Evolutionary conservation across 768 basidiomycete genomes (phyloP), one percentile per base, ranked within the genome.

Genomic region (Leccinum barrowsii): DNA sequence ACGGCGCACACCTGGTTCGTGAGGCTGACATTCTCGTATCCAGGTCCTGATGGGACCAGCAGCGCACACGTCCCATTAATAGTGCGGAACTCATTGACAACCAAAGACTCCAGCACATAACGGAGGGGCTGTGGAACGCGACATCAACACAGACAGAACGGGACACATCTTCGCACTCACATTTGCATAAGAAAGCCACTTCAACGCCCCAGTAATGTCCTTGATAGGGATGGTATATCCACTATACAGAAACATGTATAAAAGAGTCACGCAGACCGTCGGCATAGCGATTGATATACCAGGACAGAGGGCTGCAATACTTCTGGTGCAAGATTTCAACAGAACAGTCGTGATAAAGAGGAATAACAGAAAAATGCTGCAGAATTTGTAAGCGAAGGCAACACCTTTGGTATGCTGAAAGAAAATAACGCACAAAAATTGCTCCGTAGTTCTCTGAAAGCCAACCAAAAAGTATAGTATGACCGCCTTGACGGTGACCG

Each of bases 261-360:
- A 67, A 35, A 77, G 68, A 55, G 70, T 55, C 56, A 79, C 44
- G 5, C 67, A 73, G 0, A 73, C 65, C 1, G 70, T 42, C 3
- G 74, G 66, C 47, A 73, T 56, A 7, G 87, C 86, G 0, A 81
- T 78, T 0, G 85, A 79, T 47, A 82, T 80, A 17, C 74, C 71
- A 35, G 75, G 74, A 65, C 85, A 84, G 15, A 75, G 75, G 0
- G 86, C 83, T 1, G 86, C 84, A 28, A 88, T 64, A 0, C 75
- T 76, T 42, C 91, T 79, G 80, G 90, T 94, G 79, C 84, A 92
- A 0, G 82, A 80, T 67, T 85, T 87, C 85, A 92, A 87, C 7
- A 83, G 75, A 32, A 90, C 52, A 22, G 84, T 79, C 63, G 84
- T 77, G 3, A 76, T 70, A 55, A 83, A 77, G 6, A 81, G 57